These are phyloP conservation scores for Solanum chilense DNA, from an alignment of 257 asterid genomes.

Conservation along the genomic window DNA sequence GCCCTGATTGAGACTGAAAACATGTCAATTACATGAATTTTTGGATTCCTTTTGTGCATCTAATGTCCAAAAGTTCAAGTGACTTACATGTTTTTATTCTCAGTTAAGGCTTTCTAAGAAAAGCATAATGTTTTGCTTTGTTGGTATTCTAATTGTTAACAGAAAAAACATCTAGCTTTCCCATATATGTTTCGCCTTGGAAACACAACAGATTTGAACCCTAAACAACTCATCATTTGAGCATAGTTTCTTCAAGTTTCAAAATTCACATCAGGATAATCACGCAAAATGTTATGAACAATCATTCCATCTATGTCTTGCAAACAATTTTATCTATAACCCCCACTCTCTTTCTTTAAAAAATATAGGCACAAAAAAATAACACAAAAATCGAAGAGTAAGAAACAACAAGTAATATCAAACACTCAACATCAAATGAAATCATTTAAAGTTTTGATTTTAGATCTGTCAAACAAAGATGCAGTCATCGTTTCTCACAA, in stretches of 20 bases:
- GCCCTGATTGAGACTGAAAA: not conserved
- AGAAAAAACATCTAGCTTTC: conserved; percentile 60
- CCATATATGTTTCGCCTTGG: conserved; percentile 57
- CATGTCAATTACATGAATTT: not conserved
- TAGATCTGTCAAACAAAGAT: not conserved
- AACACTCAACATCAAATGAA: not conserved
- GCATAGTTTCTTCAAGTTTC: not conserved
- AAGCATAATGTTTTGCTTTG: not conserved
- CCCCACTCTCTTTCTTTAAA: not conserved
- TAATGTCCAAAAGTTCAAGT: not conserved
- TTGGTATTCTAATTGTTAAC: conserved; percentile 30
- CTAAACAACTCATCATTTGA: conserved; percentile 53
- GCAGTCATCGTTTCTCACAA: not conserved
- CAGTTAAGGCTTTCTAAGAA: not conserved
- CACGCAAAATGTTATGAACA: not conserved
- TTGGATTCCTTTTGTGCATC: not conserved
- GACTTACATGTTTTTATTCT: no score
- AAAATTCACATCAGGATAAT: not conserved
- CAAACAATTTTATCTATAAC: no score
- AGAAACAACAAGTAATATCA: not conserved
- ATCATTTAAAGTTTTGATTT: not conserved
- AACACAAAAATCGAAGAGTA: not conserved
- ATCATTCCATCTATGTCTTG: not conserved
- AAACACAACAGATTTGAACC: conserved; percentile 63
- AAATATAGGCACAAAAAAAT: no score